phyloP scores from a whole-genome alignment of 352 stramenopile genomes.

The Globisporangium radiosum region DNA sequence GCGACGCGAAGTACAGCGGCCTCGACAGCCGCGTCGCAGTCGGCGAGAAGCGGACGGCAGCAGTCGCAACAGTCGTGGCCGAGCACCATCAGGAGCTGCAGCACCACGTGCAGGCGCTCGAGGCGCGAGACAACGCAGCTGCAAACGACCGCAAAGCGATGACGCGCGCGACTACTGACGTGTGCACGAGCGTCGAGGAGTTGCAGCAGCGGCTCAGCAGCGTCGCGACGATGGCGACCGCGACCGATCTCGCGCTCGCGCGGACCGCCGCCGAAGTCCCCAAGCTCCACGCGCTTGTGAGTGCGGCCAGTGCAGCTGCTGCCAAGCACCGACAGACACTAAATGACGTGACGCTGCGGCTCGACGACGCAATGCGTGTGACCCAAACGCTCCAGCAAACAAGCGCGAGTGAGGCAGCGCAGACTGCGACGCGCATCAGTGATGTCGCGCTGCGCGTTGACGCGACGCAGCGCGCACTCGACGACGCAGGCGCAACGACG shows the following conservation, averaged over 20 bases:
- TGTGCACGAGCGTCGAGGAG: slow-evolving; percentile 39
- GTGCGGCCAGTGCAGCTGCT: slow-evolving; percentile 32
- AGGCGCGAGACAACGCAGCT: slow-evolving; percentile 23
- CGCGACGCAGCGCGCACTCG: slow-evolving; percentile 23
- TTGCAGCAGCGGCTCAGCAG: slow-evolving; percentile 18
- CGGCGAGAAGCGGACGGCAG: slow-evolving; percentile 39
- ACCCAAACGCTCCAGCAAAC: slow-evolving; percentile 15
- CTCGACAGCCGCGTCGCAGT: slow-evolving; percentile 33
- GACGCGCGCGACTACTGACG: slow-evolving; percentile 25
- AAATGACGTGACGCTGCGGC: slow-evolving; percentile 21
- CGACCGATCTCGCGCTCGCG: slow-evolving; percentile 31
- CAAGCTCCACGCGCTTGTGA: slow-evolving; percentile 37
- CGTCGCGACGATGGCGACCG: slow-evolving; percentile 31
- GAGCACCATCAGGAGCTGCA: slow-evolving; percentile 42
- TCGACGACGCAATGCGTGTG: slow-evolving; percentile 27
- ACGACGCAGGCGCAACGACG: slow-evolving; percentile 15
- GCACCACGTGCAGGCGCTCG: slow-evolving; percentile 20
- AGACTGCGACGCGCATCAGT: slow-evolving; percentile 18
- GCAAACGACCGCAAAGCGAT: slow-evolving; percentile 30
- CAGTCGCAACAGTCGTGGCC: slow-evolving; percentile 22
- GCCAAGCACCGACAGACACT: slow-evolving; percentile 36
- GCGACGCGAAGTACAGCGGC: slow-evolving; percentile 24
- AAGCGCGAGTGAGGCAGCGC: slow-evolving; percentile 26
- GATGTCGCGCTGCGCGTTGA: slow-evolving; percentile 23
- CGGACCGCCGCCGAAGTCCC: slow-evolving; percentile 41